Conservation (phyloP, 73 alveolate genomes). For the Vitrella brassicaformis region DNA sequence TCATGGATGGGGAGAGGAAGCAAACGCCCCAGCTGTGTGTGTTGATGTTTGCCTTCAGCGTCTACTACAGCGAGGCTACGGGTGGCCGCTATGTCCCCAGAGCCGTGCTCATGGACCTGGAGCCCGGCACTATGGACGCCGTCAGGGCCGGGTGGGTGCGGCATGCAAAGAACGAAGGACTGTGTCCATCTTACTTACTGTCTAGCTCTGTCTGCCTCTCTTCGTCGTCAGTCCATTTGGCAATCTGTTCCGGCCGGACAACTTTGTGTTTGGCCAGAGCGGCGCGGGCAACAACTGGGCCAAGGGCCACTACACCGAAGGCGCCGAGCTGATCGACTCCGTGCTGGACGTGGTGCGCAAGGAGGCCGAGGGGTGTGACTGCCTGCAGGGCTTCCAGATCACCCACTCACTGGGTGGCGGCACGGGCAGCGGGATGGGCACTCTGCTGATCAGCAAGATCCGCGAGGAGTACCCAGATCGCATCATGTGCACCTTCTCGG, state of each 20-base stretch:
- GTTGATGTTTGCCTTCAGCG: too few relatives aligned
- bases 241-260: conserved; percentile 98
- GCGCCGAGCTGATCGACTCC: conserved; percentile 83
- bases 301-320: conserved; percentile 96
- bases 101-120: conserved; percentile 95
- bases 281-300: conserved; percentile 99
- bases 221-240: conserved; percentile 69
- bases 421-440: conserved; percentile 94
- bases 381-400: conserved; percentile 89
- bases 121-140: conserved; percentile 97
- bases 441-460: conserved; percentile 83
- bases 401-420: conserved; percentile 88
- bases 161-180: too few relatives aligned
- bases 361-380: conserved; percentile 66
- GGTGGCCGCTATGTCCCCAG: conserved; percentile 95
- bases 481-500: conserved; percentile 79
- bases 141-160: conserved; percentile 97
- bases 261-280: conserved; percentile 94
- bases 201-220: too few relatives aligned
- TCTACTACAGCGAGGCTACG: conserved; percentile 93
- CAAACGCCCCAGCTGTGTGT: too few relatives aligned
- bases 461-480: conserved; percentile 88
- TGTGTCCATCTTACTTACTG: too few relatives aligned
- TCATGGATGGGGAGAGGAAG: too few relatives aligned
- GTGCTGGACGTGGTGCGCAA: conserved; percentile 84